These are phyloP conservation scores for Odontarrhena argentea DNA, from an alignment of 345 rosid species.

Conservation along the genomic window DNA sequence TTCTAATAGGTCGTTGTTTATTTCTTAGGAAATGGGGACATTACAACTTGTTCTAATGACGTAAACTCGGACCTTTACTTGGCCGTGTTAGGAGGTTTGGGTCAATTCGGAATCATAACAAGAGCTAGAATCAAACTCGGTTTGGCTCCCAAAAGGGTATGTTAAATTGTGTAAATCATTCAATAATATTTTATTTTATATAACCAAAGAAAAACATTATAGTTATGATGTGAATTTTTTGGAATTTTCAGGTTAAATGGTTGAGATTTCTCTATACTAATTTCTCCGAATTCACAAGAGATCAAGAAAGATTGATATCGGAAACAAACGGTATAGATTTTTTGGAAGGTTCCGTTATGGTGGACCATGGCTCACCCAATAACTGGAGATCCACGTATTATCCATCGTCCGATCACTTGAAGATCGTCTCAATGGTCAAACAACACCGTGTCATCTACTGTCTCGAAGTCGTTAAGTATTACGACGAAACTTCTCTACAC, in stretches of 20 bases:
- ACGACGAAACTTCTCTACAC: conserved; percentile 52
- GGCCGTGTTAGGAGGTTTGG: conserved; percentile 77
- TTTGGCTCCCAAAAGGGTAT: conserved; percentile 63
- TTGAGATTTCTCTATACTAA: conserved; percentile 67
- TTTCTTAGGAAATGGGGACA: conserved; percentile 65
- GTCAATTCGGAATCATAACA: conserved; percentile 81
- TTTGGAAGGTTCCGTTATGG: conserved; percentile 67
- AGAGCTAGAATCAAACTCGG: conserved; percentile 68
- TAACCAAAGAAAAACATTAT: neutral
- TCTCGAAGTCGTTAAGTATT: conserved; percentile 68
- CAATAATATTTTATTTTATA: neutral
- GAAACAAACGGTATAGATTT: conserved; percentile 52
- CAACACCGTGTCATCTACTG: conserved; percentile 59
- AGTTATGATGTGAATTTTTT: neutral
- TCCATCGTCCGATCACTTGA: conserved; percentile 53
- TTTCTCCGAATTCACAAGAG: conserved; percentile 60
- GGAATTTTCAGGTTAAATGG: conserved; percentile 60
- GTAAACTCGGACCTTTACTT: conserved; percentile 64
- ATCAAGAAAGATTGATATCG: conserved; percentile 70
- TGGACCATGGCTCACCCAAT: conserved; percentile 56
- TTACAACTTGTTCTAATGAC: conserved; percentile 55
- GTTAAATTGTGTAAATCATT: neutral
- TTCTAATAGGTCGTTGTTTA: conserved; percentile 14
- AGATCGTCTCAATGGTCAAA: conserved; percentile 54
- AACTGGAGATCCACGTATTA: conserved; percentile 64